Conservation (phyloP, 1,139 yeast species). For the Taphrina sp. region DNA sequence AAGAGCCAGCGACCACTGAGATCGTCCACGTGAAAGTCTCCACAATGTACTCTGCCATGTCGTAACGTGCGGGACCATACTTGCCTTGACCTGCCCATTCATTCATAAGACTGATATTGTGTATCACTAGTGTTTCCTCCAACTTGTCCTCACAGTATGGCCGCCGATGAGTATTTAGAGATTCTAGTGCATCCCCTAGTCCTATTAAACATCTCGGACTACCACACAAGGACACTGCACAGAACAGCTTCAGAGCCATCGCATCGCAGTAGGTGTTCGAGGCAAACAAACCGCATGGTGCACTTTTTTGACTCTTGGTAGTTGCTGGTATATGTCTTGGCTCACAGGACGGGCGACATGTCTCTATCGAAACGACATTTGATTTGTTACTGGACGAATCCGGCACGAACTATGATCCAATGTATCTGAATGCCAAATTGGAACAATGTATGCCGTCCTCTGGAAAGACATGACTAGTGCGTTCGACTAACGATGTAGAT, state of each 20-base stretch:
- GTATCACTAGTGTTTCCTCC: too few relatives aligned
- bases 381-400: not conserved
- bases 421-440: constrained; percentile 7
- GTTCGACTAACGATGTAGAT: constrained; percentile 4
- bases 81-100: too few relatives aligned
- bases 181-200: constrained; percentile 26
- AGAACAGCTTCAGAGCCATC: too few relatives aligned
- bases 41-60: too few relatives aligned
- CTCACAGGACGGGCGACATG: constrained; percentile 3
- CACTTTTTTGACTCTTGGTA: too few relatives aligned
- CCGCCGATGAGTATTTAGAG: constrained; percentile 1
- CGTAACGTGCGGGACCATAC: too few relatives aligned
- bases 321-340: constrained; percentile 27
- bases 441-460: constrained; percentile 23
- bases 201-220: constrained; percentile 22
- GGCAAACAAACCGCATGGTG: not conserved
- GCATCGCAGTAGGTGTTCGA: too few relatives aligned
- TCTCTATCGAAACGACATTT: constrained; percentile 13
- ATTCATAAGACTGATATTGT: too few relatives aligned
- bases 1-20: too few relatives aligned
- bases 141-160: constrained; percentile 10
- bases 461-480: too few relatives aligned
- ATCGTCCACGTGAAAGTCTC: too few relatives aligned
- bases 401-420: not conserved
- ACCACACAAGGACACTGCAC: too few relatives aligned